phyloP scores from a whole-genome alignment of 345 rosid species.

The Eutrema heterophyllum region DNA sequence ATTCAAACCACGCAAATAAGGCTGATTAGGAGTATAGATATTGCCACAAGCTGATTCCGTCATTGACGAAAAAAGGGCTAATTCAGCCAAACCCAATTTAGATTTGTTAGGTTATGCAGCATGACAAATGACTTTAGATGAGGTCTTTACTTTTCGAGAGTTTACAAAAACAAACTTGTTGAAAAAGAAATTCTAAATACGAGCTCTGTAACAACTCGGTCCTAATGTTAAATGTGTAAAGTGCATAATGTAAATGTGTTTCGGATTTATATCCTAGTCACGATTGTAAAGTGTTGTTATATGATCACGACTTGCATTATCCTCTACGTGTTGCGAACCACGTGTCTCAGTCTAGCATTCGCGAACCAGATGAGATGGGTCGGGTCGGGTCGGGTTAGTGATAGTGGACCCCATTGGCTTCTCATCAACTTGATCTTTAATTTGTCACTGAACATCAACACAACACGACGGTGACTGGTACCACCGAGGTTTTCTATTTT shows the following conservation, averaged over 20 bases:
- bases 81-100: neutral
- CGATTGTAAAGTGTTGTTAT: slow-evolving; percentile 10
- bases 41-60: neutral
- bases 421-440: slow-evolving; percentile 13
- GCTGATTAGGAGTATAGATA: neutral
- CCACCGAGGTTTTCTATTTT: neutral
- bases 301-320: slow-evolving; percentile 12
- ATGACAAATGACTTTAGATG: no score
- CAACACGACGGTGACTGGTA: neutral
- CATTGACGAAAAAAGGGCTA: neutral
- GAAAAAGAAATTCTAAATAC: neutral
- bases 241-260: neutral
- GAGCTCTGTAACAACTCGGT: neutral
- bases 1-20: neutral
- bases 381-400: slow-evolving; percentile 4
- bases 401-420: slow-evolving; percentile 10
- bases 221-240: neutral
- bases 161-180: neutral
- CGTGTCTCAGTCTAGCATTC: neutral
- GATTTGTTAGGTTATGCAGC: neutral
- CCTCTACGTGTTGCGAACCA: slow-evolving; percentile 18
- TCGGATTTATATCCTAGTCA: slow-evolving; percentile 1
- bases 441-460: no score
- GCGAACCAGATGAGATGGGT: neutral
- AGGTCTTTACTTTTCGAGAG: neutral